Percentiles rank a stretch among this genome's conserved stretches.
These are phyloP conservation scores for Backusella liffmaniae DNA, from an alignment of 192 early-diverging fungal species.

Conservation along the genomic window DNA sequence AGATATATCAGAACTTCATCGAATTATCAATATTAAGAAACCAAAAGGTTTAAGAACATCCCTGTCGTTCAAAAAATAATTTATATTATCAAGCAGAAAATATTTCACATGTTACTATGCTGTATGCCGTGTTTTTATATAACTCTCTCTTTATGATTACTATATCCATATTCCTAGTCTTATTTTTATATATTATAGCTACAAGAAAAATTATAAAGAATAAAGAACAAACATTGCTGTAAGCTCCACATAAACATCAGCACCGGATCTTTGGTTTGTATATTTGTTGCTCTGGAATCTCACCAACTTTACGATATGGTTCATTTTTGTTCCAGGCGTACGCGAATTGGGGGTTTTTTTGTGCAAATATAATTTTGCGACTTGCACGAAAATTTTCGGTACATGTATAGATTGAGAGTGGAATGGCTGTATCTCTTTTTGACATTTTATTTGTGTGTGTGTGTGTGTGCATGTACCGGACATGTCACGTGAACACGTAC, in stretches of 20 bases:
- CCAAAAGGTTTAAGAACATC: not conserved
- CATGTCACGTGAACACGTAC: not conserved
- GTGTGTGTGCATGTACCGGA: too few relatives aligned
- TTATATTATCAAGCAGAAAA: conserved; percentile 3
- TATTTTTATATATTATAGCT: too few relatives aligned
- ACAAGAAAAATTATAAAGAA: conserved; percentile 5
- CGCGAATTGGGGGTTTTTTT: conserved; percentile 17
- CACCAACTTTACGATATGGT: conserved; percentile 2
- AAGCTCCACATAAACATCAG: not conserved
- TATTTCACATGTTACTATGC: conserved; percentile 4
- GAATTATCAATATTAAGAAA: not conserved
- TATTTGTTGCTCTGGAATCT: conserved; percentile 15
- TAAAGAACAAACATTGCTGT: conserved; percentile 14
- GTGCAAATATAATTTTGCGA: not conserved
- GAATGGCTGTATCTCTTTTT: not conserved
- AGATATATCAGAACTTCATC: not conserved
- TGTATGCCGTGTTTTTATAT: not conserved
- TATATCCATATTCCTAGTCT: too few relatives aligned
- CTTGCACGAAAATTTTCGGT: not conserved
- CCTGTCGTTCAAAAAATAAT: not conserved
- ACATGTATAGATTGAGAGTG: not conserved
- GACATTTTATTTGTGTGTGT: too few relatives aligned
- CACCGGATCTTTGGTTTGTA: conserved; percentile 9
- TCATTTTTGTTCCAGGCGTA: conserved; percentile 7
- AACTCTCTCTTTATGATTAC: not conserved